phyloP scores from a whole-genome alignment of 331 rosid species.

The Quercus lobata region DNA sequence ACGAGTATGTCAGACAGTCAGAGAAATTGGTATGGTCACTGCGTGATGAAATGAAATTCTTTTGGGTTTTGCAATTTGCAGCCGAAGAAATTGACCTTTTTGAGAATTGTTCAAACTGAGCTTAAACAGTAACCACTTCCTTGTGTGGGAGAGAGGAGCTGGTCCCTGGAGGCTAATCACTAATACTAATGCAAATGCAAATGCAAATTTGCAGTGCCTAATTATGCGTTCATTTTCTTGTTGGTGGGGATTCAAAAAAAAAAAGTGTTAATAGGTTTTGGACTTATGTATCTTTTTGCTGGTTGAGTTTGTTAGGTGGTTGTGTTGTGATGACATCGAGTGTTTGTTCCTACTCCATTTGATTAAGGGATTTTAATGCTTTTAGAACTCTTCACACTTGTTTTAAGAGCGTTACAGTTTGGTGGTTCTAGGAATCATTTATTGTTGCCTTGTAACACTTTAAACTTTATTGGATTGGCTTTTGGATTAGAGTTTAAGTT shows the following conservation, averaged over 20 bases:
- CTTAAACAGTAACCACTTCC: background rate
- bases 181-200: no score
- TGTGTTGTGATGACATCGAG: background rate
- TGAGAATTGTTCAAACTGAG: slow-evolving; percentile 1
- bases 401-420: no score
- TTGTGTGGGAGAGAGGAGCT: no score
- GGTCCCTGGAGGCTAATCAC: no score
- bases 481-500: no score
- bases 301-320: background rate
- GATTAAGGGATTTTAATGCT: background rate
- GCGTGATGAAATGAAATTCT: slow-evolving; percentile 2
- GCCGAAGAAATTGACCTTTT: slow-evolving; percentile 22
- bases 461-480: no score
- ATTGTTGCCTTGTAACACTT: no score
- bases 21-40: slow-evolving; percentile 7
- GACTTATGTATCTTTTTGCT: background rate
- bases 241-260: no score
- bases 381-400: background rate
- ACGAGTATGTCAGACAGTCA: background rate
- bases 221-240: background rate
- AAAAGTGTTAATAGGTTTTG: background rate
- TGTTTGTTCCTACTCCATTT: background rate
- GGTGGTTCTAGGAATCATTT: no score
- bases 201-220: background rate
- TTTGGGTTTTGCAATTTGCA: slow-evolving; percentile 12